phyloP scores from a whole-genome alignment of 2,329 filamentous ascomycete genomes.

The Graphilbum sp. region DNA sequence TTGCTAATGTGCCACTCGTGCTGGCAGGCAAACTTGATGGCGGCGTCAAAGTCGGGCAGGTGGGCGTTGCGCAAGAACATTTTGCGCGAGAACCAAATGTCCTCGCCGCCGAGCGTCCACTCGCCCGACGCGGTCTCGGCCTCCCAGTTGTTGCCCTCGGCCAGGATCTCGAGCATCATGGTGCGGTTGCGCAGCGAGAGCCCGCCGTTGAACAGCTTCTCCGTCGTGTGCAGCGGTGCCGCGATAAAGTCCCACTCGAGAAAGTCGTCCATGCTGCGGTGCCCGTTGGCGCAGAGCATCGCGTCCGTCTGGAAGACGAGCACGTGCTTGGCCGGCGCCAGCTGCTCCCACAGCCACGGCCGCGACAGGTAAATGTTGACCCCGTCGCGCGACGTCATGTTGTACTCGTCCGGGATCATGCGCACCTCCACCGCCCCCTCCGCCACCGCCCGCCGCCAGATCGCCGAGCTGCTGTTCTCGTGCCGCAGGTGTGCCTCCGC shows the following conservation, averaged over 20 bases:
- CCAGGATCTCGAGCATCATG: constrained; percentile 25
- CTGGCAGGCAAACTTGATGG: constrained; percentile 11
- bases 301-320: constrained; percentile 23
- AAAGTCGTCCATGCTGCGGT: constrained; percentile 18
- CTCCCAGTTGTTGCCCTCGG: constrained; percentile 17
- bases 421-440: constrained; percentile 19
- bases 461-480: constrained; percentile 12
- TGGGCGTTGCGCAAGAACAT: constrained; percentile 9
- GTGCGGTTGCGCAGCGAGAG: constrained; percentile 19
- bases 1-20: constrained; percentile 10
- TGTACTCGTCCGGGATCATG: constrained; percentile 17
- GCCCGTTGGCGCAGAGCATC: constrained; percentile 18
- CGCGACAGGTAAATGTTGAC: constrained; percentile 21
- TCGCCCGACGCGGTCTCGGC: constrained; percentile 18
- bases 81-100: constrained; percentile 13
- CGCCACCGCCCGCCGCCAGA: constrained; percentile 20
- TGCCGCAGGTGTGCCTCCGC: constrained; percentile 4
- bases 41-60: constrained; percentile 8
- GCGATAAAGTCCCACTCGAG: constrained; percentile 20
- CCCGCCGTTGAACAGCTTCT: constrained; percentile 18
- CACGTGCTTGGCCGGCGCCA: constrained; percentile 17
- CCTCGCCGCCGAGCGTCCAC: constrained; percentile 11
- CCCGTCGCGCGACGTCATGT: constrained; percentile 17
- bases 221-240: constrained; percentile 13
- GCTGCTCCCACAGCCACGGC: constrained; percentile 21